Evolutionary conservation across 2,329 filamentous ascomycete genomes (phyloP), one percentile per base, ranked within the genome.

Genomic region (Rutstroemia sp.): DNA sequence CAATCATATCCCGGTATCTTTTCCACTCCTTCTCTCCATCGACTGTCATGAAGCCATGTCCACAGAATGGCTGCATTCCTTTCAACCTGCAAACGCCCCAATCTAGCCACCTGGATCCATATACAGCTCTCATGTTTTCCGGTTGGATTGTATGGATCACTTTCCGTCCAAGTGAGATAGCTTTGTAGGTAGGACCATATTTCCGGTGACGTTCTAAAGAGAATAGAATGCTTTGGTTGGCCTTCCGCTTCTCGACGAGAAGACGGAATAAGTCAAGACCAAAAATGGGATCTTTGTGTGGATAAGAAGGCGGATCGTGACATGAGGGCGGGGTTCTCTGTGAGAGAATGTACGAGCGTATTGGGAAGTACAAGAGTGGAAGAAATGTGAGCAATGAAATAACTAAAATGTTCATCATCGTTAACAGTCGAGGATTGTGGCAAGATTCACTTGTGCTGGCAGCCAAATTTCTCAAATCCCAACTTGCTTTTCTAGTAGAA

Each of bases 1-100:
- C 27, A 16, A 56, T 19, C 19, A 56, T 16, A 45, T 16, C 7
- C 30, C 40, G 25, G 21, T 45, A 17, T 5, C 12, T 10, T 7
- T n/a, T 36, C 54, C 54, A 56, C 25, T 8, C 25, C 23, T 47
- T 30, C 14, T 56, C 48, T 0, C 54, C 48, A 23, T 56, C 48
- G 14, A 30, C 46, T 2, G 54, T 56, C 2, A 56, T 10, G 30
- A 56, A 56, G 5, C 54, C 54, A 38, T 23, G 17, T 1, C 53
- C 53, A 16, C 53, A 55, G 8, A 55, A 55, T 5, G 38, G 27
- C 9, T 52, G 48, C 48, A 51, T 51, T 2, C 30, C 40, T n/a
- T 46, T n/a, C 7, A 25, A 8, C 38, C 54, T 51, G 3, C 48
- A 27, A 4, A 34, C 39, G n/a, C 48, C 54, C 48, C 47, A 56